These are phyloP conservation scores for Clavariopsis aquatica DNA, from an alignment of 495 filamentous ascomycete genomes.

Conservation along the genomic window DNA sequence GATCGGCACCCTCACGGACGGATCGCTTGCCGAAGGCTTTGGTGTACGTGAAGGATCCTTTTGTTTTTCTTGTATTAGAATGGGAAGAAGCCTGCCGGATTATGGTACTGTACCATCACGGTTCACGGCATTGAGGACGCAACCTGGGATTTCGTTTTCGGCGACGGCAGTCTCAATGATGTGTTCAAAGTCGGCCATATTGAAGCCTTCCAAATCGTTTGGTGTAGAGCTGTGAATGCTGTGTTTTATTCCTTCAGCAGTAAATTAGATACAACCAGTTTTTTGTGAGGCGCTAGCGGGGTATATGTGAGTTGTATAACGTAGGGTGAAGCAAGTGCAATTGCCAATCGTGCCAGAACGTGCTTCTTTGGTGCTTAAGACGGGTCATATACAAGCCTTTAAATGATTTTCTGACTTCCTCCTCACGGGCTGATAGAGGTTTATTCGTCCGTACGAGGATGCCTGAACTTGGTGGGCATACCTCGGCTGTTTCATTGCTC, in stretches of 20 bases:
- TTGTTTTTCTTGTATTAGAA: not conserved
- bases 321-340: no score
- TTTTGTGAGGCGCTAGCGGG: no score
- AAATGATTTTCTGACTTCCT: no score
- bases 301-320: no score
- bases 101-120: constrained; percentile 18
- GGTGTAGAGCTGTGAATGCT: not conserved
- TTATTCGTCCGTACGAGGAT: not conserved
- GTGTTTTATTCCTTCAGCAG: not conserved
- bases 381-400: no score
- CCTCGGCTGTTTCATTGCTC: not conserved
- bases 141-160: constrained; percentile 25
- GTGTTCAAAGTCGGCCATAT: constrained; percentile 22
- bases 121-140: constrained; percentile 21
- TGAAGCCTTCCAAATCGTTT: no score
- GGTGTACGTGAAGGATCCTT: constrained; percentile 19
- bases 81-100: not conserved
- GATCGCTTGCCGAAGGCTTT: constrained; percentile 26
- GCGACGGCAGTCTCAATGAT: constrained; percentile 16
- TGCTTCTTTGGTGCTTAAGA: no score
- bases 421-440: no score
- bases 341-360: no score
- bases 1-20: constrained; percentile 4
- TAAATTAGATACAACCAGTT: no score
- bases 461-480: not conserved